A percentile compares a stretch with the other conserved stretches of the same genome.
Conservation (phyloP, 116 monocot genomes). For the Zostera marina region DNA sequence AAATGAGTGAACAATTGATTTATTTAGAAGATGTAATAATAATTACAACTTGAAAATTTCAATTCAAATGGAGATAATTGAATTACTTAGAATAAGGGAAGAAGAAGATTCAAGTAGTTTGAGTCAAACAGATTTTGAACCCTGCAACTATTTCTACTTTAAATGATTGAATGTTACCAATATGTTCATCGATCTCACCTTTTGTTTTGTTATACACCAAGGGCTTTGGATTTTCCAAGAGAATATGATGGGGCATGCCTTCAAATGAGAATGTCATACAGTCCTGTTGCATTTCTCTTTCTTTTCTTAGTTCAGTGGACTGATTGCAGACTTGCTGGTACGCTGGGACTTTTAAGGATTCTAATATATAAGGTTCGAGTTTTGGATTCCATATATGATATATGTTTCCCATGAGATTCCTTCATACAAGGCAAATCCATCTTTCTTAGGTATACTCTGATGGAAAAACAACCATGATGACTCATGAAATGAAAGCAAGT, state of each 20-base stretch:
- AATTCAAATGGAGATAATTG: too few species aligned
- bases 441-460: constrained; percentile 55
- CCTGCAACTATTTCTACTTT: too few species aligned
- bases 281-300: constrained; percentile 63
- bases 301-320: constrained; percentile 85
- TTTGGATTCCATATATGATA: neutral
- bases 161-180: neutral
- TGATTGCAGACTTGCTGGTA: constrained; percentile 69
- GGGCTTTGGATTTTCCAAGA: constrained; percentile 68
- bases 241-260: constrained; percentile 73
- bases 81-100: too few species aligned
- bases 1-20: too few species aligned
- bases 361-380: constrained; percentile 63
- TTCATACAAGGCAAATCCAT: neutral
- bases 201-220: constrained; percentile 3
- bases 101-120: too few species aligned
- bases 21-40: too few species aligned
- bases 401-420: neutral
- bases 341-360: constrained; percentile 70
- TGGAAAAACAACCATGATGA: constrained; percentile 78
- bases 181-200: too few species aligned
- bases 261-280: constrained; percentile 82
- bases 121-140: too few species aligned
- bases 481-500: constrained; percentile 82
- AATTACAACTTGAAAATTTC: too few species aligned